These are phyloP conservation scores for Nemania sp. DNA, from an alignment of 2,329 filamentous ascomycete species.

Conservation along the genomic window DNA sequence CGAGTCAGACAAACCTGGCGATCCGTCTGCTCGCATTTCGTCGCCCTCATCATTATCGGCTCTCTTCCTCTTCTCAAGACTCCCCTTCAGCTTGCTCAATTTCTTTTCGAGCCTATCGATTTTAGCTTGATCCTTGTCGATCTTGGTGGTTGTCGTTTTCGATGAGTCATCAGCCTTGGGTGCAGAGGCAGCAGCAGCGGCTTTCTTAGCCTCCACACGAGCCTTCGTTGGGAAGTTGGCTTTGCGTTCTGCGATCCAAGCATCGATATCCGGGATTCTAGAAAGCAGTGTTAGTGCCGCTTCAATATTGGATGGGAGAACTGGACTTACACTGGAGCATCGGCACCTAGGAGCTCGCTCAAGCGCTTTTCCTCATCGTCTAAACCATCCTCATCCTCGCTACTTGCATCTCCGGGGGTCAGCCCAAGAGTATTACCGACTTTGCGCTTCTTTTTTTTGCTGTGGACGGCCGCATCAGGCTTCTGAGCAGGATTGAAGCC, in stretches of 20 bases:
- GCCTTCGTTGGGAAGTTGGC: slow-evolving; percentile 79
- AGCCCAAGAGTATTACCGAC: slow-evolving; percentile 73
- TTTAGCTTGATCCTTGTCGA: slow-evolving; percentile 48
- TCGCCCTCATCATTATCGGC: slow-evolving; percentile 69
- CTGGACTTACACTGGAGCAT: slow-evolving; percentile 56
- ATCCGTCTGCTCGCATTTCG: slow-evolving; percentile 57
- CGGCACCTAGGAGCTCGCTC: slow-evolving; percentile 57
- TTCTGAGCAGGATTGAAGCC: slow-evolving; percentile 50
- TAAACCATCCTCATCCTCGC: slow-evolving; percentile 67
- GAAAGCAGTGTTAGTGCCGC: slow-evolving; percentile 16
- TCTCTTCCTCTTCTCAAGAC: slow-evolving; percentile 66
- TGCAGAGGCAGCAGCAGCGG: slow-evolving; percentile 52
- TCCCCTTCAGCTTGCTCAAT: slow-evolving; percentile 71
- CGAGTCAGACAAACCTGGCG: slow-evolving; percentile 48
- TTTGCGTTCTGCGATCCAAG: slow-evolving; percentile 80
- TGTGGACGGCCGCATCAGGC: slow-evolving; percentile 51
- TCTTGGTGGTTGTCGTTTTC: slow-evolving; percentile 51
- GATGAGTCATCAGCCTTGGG: slow-evolving; percentile 57
- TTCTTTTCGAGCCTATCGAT: slow-evolving; percentile 66
- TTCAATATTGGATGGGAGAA: slow-evolving; percentile 2
- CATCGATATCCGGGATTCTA: slow-evolving; percentile 70
- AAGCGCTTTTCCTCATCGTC: slow-evolving; percentile 69
- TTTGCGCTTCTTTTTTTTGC: slow-evolving; percentile 72
- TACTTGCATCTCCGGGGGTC: slow-evolving; percentile 61
- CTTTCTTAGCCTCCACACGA: slow-evolving; percentile 66